Base-by-base conservation (phyloP, 495 filamentous ascomycete genomes). In the Daldinia loculata region DNA sequence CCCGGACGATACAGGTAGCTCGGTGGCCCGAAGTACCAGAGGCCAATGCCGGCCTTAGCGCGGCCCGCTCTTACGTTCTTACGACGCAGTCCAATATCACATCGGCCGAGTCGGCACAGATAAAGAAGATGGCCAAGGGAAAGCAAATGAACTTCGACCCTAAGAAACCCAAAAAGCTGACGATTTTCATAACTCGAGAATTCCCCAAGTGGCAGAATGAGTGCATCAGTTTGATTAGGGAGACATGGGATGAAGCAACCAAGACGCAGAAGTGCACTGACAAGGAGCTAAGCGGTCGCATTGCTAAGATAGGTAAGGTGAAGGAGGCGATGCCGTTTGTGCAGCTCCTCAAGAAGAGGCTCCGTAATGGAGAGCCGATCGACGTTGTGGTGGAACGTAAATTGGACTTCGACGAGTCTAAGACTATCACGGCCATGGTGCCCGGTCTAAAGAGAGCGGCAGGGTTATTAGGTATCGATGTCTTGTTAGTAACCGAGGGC, bases 321-420 rank as follows among this genome's bases (percentile, higher is more conserved):
- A 99, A 99, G 88, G 93, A 95, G 80, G 95, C 93, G 27, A 98
- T 98, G 95, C 96, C 96, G 5, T 99, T 98, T 75, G 89, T 98
- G 4, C 93, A 98, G 79, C 80, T 75, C 1, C 80, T 99, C 56
- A 98, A 97, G 90, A 90, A 87, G 74, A 86, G 92, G 19, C 85
- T 99, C 26, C 78, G 90, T 50, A 77, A 76, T 22, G 88, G 86
- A 43, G 86, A 89, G 76, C 79, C 84, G 34, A 82, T 86, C 7
- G 81, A 87, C 19, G 82, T 76, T 8, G 93, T 98, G 45, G 90
- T 98, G 72, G 87, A 93, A 22, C 82, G 94, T 60, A 92, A 93
- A 79, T 80, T 99, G 57, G 85, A 86, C 4, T 99, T 99, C 77
- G 91, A 97, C 68, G 95, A 99, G 71, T 80, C 90, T 15, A 87